Base-by-base conservation (phyloP, 2,329 filamentous ascomycete genomes). In the Rutstroemia sp. region DNA sequence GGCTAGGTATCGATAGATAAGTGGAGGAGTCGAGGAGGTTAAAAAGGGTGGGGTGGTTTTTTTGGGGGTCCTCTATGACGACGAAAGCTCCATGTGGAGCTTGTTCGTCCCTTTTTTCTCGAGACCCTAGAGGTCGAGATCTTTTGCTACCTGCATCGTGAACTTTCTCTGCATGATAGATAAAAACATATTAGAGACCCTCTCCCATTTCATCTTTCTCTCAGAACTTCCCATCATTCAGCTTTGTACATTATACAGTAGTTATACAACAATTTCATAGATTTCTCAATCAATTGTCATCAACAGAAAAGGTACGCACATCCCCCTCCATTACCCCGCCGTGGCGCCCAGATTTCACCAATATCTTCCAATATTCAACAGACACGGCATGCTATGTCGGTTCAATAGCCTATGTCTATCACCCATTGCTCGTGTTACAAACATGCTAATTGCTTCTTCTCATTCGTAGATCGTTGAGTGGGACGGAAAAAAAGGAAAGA, bases 311-410 rank as follows among this genome's bases (percentile, higher is more conserved):
- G 47, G 53, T 55, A 25, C 30, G 30, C 53, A 10, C n/a, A 51
- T 55, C 25, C 25, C 44, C 46, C 46, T 50, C 46, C 39, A 21
- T 51, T 55, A 55, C 53, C 53, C 53, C 53, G 53, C 53, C 53
- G 47, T 55, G 46, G 27, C 50, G 50, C 53, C 37, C 25, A 54
- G 7, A 25, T 55, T 14, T 51, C 38, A 37, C 38, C 50, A 25
- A 38, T 12, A n/a, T 44, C 19, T 16, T 17, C 23, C 17, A 37
- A n/a, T 19, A 42, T 23, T 34, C 41, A 48, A 19, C 47, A 23
- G 14, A 10, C 25, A 44, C 47, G 19, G 12, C 25, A 47, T 30
- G 19, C 7, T 38, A 23, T 14, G 5, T 23, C 37, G 51, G 37
- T 25, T 45, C 45, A 54, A 50, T 51, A 38, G 17, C 10, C 12